These are phyloP conservation scores for Paecilomyces sp. DNA, from an alignment of 2,329 filamentous ascomycete genomes.

Conservation along the genomic window DNA sequence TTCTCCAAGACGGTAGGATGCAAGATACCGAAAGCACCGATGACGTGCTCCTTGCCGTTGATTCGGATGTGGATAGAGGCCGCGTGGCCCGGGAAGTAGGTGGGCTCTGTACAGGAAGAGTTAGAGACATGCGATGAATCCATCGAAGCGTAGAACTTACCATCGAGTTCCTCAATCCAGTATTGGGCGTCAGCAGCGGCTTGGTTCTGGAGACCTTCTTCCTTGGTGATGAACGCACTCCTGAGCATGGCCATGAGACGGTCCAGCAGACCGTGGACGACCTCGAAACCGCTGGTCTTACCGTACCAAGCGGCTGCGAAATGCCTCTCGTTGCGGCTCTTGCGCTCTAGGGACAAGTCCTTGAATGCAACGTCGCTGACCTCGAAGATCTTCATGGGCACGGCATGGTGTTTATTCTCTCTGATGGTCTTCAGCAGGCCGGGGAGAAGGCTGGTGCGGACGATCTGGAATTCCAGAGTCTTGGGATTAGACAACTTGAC, in stretches of 20 bases:
- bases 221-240: slow-evolving; percentile 68
- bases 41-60: slow-evolving; percentile 63
- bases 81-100: slow-evolving; percentile 85
- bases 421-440: slow-evolving; percentile 88
- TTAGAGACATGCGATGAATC: slow-evolving; percentile 3
- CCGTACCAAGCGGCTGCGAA: slow-evolving; percentile 96
- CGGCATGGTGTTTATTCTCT: slow-evolving; percentile 81
- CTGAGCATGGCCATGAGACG: slow-evolving; percentile 88
- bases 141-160: slow-evolving; percentile 29
- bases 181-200: slow-evolving; percentile 62
- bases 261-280: slow-evolving; percentile 90
- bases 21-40: slow-evolving; percentile 89
- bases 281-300: slow-evolving; percentile 88
- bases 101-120: slow-evolving; percentile 51
- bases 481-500: slow-evolving; percentile 88
- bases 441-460: slow-evolving; percentile 76
- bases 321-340: slow-evolving; percentile 85
- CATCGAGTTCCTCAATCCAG: slow-evolving; percentile 89
- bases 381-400: slow-evolving; percentile 91
- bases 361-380: slow-evolving; percentile 89
- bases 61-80: slow-evolving; percentile 76
- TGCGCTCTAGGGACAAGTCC: slow-evolving; percentile 71
- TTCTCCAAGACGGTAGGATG: slow-evolving; percentile 91
- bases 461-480: slow-evolving; percentile 87
- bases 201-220: slow-evolving; percentile 60